Evolutionary conservation across 768 basidiomycete genomes (phyloP).

Genomic region (Mycena albidolilacea): DNA sequence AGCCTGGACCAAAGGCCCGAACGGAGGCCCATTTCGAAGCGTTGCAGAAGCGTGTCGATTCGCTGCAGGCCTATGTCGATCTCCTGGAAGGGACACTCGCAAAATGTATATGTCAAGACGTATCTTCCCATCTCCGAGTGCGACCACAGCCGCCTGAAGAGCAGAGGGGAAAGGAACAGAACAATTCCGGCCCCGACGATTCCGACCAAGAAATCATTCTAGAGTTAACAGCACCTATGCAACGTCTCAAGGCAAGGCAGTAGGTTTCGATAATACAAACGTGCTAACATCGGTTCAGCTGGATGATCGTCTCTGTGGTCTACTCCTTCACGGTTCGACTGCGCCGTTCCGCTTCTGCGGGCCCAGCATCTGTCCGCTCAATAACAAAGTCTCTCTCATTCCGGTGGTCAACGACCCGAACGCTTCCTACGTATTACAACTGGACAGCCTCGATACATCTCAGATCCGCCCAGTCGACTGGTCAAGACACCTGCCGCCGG

Average conservation of each 20-base stretch:
- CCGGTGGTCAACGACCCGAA: background rate
- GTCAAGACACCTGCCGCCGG: conserved; percentile 32
- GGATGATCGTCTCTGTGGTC: conserved; percentile 26
- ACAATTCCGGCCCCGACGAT: background rate
- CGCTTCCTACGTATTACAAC: conserved; percentile 30
- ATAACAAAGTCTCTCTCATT: background rate
- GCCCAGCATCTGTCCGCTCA: background rate
- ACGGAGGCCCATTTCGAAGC: conserved; percentile 37
- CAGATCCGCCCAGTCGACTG: conserved; percentile 30
- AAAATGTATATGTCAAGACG: conserved; percentile 35
- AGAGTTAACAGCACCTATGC: conserved; percentile 25
- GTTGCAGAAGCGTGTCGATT: conserved; percentile 27
- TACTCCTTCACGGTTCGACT: conserved; percentile 14
- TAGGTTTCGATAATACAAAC: background rate
- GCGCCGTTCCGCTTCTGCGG: conserved; percentile 23
- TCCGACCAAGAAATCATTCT: conserved; percentile 34
- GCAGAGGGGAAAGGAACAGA: background rate
- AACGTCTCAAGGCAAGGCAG: conserved; percentile 30
- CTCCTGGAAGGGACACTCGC: conserved; percentile 26
- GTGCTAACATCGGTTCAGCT: conserved; percentile 21
- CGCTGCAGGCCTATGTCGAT: conserved; percentile 27
- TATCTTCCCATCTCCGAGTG: conserved; percentile 22
- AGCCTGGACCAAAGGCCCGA: background rate
- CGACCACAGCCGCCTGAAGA: conserved; percentile 24
- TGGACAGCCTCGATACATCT: conserved; percentile 27